Evolutionary conservation across 176 grass and related monocot species (phyloP), one percentile per base, ranked within the genome.

Genomic region (Panicum miliaceum): DNA sequence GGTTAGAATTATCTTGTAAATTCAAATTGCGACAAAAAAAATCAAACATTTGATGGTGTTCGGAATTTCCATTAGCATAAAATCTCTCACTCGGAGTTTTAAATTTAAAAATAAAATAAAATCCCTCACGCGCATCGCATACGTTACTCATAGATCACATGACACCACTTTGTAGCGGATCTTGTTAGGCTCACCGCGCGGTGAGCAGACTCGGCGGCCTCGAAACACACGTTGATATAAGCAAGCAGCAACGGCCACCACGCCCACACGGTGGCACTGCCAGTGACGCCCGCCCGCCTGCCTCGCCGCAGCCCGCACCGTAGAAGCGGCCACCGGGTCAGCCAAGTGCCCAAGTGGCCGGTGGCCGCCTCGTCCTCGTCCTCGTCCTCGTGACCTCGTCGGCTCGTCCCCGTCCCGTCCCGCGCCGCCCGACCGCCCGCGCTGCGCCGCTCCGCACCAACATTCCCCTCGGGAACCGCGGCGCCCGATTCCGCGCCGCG

Each of bases 181-280:
- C 29, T 32, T 32, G 29, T 32, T 32, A 32, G 46, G 12, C 19
- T 85, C 37, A 85, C 83, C 40, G 16, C 16, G 61, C 20, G 51
- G 85, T 82, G 62, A 50, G 11, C 63, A 8, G 63, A 76, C 8
- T 48, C 51, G 41, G 38, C 8, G 60, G 19, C 71, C 70, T 75
- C 58, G 19, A 46, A 65, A 67, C 38, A 41, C 85, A 81, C 77
- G 60, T 75, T 61, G 50, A 9, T 76, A 69, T 76, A 76, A 80
- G 52, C 26, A 35, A 56, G 78, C 19, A 12, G 60, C 62, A 62
- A 68, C 71, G 51, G 22, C 78, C 48, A 19, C 50, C 36, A 42
- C 57, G 13, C 48, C 75, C 34, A 86, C 45, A 45, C 77, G 56
- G 84, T 73, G 76, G 46, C 62, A 52, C 32, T 37, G 40, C 77